Percentiles rank a stretch among this genome's conserved stretches.
These are phyloP conservation scores for Annulohypoxylon nitens DNA, from an alignment of 495 filamentous ascomycete genomes.

Conservation along the genomic window DNA sequence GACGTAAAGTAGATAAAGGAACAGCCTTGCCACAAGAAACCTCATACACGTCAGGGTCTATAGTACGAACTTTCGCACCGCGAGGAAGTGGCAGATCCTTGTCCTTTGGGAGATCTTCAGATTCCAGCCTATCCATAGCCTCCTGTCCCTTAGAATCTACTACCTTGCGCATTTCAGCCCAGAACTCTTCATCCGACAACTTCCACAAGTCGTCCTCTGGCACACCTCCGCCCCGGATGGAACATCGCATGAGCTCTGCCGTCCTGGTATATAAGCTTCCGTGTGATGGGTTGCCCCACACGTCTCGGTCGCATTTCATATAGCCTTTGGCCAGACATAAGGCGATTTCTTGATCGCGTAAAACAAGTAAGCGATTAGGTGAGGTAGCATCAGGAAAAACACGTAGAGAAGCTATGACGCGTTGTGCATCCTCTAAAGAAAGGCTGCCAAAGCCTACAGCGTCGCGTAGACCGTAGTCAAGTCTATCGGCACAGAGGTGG, in stretches of 20 bases:
- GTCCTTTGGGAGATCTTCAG: slow-evolving; percentile 51
- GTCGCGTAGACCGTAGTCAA: slow-evolving; percentile 61
- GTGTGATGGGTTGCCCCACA: slow-evolving; percentile 57
- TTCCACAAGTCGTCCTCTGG: slow-evolving; percentile 53
- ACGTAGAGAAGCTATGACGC: slow-evolving; percentile 48
- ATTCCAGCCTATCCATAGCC: slow-evolving; percentile 53
- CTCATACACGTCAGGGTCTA: slow-evolving; percentile 56
- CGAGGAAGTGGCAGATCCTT: slow-evolving; percentile 47
- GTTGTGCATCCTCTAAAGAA: slow-evolving; percentile 43
- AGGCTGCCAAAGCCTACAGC: slow-evolving; percentile 54
- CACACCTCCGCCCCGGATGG: slow-evolving; percentile 44
- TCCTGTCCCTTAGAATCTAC: slow-evolving; percentile 45
- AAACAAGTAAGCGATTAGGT: slow-evolving; percentile 53
- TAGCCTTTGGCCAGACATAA: slow-evolving; percentile 54
- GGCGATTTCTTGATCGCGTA: slow-evolving; percentile 51
- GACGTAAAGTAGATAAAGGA: slow-evolving; percentile 52
- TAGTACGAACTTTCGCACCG: slow-evolving; percentile 54
- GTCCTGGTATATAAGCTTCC: slow-evolving; percentile 52
- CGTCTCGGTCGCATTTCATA: slow-evolving; percentile 51
- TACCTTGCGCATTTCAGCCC: slow-evolving; percentile 50
- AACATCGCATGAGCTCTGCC: slow-evolving; percentile 53
- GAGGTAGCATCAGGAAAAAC: slow-evolving; percentile 50
- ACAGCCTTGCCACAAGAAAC: slow-evolving; percentile 25
- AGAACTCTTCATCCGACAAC: slow-evolving; percentile 57
- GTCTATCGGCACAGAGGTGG: slow-evolving; percentile 59